Percentiles rank a stretch among this genome's conserved stretches.
Evolutionary conservation across 2,329 filamentous ascomycete species (phyloP).

Genomic region (Penicillium sp.): DNA sequence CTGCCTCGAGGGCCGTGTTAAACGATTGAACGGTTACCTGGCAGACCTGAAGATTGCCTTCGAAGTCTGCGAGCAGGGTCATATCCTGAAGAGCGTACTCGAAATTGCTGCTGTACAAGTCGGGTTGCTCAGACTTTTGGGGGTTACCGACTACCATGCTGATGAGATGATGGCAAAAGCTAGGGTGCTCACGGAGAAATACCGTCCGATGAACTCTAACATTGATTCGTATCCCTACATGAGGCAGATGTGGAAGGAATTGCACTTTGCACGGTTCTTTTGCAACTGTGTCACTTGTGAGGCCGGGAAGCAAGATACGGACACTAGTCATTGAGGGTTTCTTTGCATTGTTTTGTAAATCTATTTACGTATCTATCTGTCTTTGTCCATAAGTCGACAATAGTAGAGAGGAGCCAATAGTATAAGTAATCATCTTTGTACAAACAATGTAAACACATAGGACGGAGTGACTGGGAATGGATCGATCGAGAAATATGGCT

Average conservation of each 20-base stretch:
- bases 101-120: background rate
- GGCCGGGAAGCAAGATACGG: background rate
- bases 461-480: no score
- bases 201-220: background rate
- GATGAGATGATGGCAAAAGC: background rate
- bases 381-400: no score
- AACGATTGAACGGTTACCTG: background rate
- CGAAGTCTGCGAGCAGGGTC: background rate
- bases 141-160: background rate
- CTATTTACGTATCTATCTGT: no score
- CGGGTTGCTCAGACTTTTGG: background rate
- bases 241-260: background rate
- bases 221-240: no score
- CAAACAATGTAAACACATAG: no score
- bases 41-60: background rate
- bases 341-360: no score
- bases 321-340: no score
- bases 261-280: background rate
- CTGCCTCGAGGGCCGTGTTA: background rate
- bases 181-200: background rate
- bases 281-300: background rate
- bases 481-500: no score
- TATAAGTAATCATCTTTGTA: no score
- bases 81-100: background rate
- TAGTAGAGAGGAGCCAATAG: no score